Base-by-base conservation (phyloP, 192 early-diverging fungal species). In the Allomyces javanicus region DNA sequence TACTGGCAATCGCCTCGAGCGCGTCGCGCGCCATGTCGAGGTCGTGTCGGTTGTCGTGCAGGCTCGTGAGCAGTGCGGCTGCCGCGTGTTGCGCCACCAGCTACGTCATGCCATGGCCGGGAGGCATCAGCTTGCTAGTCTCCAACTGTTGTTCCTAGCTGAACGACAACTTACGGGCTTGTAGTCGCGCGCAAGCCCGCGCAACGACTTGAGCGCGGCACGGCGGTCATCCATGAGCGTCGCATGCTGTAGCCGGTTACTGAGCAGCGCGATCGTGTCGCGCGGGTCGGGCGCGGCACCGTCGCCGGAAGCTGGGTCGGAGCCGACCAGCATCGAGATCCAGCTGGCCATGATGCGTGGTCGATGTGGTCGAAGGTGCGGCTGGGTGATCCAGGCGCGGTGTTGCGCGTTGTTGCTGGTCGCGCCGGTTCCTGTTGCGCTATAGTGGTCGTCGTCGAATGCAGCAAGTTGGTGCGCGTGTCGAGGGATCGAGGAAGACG, bases 211-310 rank as follows among this genome's bases (percentile, higher is more conserved):
- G 14, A 94, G 88, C 1, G 88, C 90, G 7, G 92, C 89, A 27
- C 93, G 73, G 62, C 89, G 75, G 78, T 99, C 96, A 70, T 99
- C 96, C 25, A 91, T 72, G 24, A 96, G 77, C 10, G 89, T 92
- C 19, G 90, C 84, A 63, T 91, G 82, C 64, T 79, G 82, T 27
- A 89, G 85, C 62, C 91, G 79, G 70, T 94, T 93, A 43, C 83
- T 85, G 66, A 96, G 77, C 68, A 82, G 86, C 67, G 87, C 85
- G 68, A 97, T 83, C 26, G 91, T 92, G 65, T 91, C 89, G 24
- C 77, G 74, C 7, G 77, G 50, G 50, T 58, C 21, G 17, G 50
- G 12, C 3, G 17, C 50, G 50, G 50, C 50, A 9, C 50, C 50
- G 21, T 58, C 21, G 50, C 17, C 50, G 17, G 50, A 14, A 4